Evolutionary conservation across 306 rosid genomes (phyloP).

Genomic region (peach (Prunus persica)): DNA sequence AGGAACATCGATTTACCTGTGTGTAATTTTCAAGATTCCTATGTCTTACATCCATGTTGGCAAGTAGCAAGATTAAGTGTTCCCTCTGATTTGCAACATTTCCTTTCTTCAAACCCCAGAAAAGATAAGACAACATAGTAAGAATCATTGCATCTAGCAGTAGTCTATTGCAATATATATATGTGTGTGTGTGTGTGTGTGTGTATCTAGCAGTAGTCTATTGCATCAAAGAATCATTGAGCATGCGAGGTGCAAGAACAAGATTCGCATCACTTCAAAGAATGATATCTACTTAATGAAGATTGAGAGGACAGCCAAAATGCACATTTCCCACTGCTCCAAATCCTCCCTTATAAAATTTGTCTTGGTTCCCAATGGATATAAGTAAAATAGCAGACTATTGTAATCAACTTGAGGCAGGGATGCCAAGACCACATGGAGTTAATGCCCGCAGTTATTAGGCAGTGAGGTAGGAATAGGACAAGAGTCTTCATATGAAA

Average conservation of each 20-base stretch:
- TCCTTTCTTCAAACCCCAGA: slow-evolving; percentile 74
- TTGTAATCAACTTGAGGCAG: too few species aligned
- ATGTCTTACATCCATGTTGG: slow-evolving; percentile 65
- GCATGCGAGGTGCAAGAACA: background rate
- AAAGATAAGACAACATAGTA: slow-evolving; percentile 22
- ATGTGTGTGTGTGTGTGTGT: background rate
- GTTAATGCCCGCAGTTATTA: too few species aligned
- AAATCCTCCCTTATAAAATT: too few species aligned
- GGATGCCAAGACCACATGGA: too few species aligned
- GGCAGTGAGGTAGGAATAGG: background rate
- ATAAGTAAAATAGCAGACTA: too few species aligned
- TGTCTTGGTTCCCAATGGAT: background rate
- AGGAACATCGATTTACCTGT: slow-evolving; percentile 43
- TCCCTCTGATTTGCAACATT: slow-evolving; percentile 97
- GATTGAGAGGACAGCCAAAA: background rate
- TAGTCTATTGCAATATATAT: too few species aligned
- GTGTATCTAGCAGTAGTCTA: background rate
- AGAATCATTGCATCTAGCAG: background rate
- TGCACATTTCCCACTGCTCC: too few species aligned
- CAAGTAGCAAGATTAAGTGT: slow-evolving; percentile 86
- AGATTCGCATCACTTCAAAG: background rate
- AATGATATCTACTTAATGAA: background rate
- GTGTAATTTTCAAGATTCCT: slow-evolving; percentile 24
- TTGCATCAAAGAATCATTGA: background rate
- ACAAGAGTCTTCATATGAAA: background rate